Evolutionary conservation across 495 filamentous ascomycete genomes (phyloP).

Genomic region (Penicillium riverlandense): DNA sequence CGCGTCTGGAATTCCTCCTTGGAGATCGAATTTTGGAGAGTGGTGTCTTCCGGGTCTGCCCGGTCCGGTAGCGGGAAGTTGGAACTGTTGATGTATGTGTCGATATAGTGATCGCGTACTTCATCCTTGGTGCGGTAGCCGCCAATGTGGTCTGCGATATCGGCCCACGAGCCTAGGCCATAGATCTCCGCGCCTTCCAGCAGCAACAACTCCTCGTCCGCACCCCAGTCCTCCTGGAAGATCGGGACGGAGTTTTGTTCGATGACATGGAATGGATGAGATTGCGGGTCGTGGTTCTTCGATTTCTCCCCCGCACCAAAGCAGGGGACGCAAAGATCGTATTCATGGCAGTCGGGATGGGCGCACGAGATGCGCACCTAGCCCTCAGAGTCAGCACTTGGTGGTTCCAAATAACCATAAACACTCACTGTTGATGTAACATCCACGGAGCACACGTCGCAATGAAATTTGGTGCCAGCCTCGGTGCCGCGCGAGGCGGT

Average conservation of each 20-base stretch:
- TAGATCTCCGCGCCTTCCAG: constrained; percentile 97
- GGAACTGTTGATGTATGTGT: constrained; percentile 75
- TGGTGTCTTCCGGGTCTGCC: constrained; percentile 72
- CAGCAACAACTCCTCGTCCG: constrained; percentile 88
- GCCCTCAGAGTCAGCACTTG: constrained; percentile 1
- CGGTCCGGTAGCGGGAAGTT: constrained; percentile 80
- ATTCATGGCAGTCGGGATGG: constrained; percentile 74
- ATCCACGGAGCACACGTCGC: constrained; percentile 91
- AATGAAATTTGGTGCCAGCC: constrained; percentile 89
- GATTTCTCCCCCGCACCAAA: constrained; percentile 74
- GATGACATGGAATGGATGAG: constrained; percentile 87
- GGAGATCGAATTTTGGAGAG: constrained; percentile 68
- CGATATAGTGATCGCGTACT: constrained; percentile 85
- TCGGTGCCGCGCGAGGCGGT: constrained; percentile 82
- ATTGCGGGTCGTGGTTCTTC: constrained; percentile 73
- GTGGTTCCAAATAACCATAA: background rate
- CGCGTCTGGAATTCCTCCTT: constrained; percentile 87
- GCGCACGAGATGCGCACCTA: constrained; percentile 95
- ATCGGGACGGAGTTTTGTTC: constrained; percentile 98
- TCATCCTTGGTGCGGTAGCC: constrained; percentile 92
- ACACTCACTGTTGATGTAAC: constrained; percentile 83
- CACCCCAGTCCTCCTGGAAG: constrained; percentile 91
- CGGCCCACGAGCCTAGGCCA: constrained; percentile 92
- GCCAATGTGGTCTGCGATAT: constrained; percentile 96
- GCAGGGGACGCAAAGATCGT: constrained; percentile 94